phyloP scores from a whole-genome alignment of 78 protist species.

The Acrasis kona region DNA sequence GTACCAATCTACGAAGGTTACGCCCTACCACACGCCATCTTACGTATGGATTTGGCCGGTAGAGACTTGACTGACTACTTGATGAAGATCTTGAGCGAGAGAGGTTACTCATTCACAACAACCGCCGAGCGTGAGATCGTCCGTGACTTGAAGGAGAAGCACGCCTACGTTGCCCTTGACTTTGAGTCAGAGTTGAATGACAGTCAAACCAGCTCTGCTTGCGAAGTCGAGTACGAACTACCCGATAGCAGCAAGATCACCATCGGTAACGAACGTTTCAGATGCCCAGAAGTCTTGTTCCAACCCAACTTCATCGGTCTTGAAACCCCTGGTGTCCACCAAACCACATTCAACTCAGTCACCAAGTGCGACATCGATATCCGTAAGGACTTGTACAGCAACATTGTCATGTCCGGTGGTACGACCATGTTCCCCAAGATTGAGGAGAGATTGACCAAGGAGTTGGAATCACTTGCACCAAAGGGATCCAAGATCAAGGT shows the following conservation, averaged over 20 bases:
- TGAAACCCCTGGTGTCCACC: conserved; percentile 43
- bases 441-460: conserved; percentile 32
- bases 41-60: conserved; percentile 66
- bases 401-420: conserved; percentile 51
- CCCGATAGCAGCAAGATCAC: conserved; percentile 28
- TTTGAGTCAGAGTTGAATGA: conserved; percentile 52
- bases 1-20: no score
- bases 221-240: conserved; percentile 25
- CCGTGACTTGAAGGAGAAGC: conserved; percentile 81
- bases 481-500: conserved; percentile 70
- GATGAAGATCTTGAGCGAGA: conserved; percentile 63
- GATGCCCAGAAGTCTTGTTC: no score
- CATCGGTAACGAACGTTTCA: no score
- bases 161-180: conserved; percentile 57
- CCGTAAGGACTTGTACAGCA: conserved; percentile 38
- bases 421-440: conserved; percentile 29
- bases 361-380: conserved; percentile 39
- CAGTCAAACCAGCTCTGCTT: conserved; percentile 3
- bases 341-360: conserved; percentile 34
- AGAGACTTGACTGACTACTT: no score
- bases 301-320: no score
- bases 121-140: conserved; percentile 82
- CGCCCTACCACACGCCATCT: conserved; percentile 71
- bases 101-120: conserved; percentile 65
- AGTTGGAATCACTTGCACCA: conserved; percentile 73